These are phyloP conservation scores for Lasiodiplodia sp. DNA, from an alignment of 2,329 filamentous ascomycete species.

Conservation along the genomic window DNA sequence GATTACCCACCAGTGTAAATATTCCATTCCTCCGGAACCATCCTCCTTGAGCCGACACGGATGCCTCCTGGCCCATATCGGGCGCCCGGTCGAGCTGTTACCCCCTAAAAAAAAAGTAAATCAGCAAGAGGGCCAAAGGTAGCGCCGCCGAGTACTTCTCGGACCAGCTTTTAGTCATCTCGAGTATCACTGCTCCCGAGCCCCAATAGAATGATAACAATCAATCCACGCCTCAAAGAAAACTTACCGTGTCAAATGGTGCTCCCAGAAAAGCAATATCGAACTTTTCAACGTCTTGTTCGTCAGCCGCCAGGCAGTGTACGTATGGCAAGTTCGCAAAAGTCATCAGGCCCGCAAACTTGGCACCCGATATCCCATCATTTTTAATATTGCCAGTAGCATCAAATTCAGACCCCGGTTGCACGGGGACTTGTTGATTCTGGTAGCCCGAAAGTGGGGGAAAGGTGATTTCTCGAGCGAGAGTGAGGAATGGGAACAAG, in stretches of 20 bases:
- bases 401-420: conserved; percentile 23
- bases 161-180: neutral
- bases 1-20: conserved; percentile 56
- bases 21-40: conserved; percentile 52
- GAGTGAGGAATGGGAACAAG: neutral
- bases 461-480: conserved; percentile 53
- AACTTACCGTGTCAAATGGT: conserved; percentile 57
- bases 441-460: conserved; percentile 49
- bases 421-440: conserved; percentile 39
- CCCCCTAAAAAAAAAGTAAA: conserved; percentile 43
- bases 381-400: conserved; percentile 32
- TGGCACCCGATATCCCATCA: conserved; percentile 41
- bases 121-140: neutral
- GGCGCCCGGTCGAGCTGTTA: conserved; percentile 61
- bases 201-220: neutral
- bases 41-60: conserved; percentile 57
- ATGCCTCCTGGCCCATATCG: conserved; percentile 62
- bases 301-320: conserved; percentile 51
- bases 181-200: neutral
- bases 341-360: conserved; percentile 54
- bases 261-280: conserved; percentile 60
- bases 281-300: conserved; percentile 49
- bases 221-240: neutral
- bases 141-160: neutral
- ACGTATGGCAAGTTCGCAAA: conserved; percentile 59